phyloP scores from a whole-genome alignment of 2,329 filamentous ascomycete species.

The Fusarium verticillioides region DNA sequence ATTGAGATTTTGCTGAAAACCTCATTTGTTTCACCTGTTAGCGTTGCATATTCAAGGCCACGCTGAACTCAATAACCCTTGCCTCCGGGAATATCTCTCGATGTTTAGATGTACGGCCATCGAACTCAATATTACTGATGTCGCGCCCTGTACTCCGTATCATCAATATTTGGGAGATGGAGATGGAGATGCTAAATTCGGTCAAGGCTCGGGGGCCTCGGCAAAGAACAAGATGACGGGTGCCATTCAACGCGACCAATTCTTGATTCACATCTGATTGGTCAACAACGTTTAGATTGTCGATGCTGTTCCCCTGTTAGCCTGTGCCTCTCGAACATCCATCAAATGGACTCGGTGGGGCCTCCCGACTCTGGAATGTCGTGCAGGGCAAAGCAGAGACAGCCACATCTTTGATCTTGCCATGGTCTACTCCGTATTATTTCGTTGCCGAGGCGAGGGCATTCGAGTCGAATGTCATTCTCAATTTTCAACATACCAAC shows the following conservation, averaged over 20 bases:
- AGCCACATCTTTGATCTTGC: slow-evolving; percentile 32
- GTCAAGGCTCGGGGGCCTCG: slow-evolving; percentile 41
- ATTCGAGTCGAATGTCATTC: background rate
- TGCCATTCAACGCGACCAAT: slow-evolving; percentile 8
- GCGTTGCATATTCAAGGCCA: background rate
- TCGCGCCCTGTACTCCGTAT: background rate
- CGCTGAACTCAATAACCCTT: background rate
- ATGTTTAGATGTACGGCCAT: background rate
- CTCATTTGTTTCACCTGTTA: slow-evolving; percentile 28
- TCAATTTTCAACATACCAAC: background rate
- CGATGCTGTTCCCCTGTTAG: slow-evolving; percentile 17
- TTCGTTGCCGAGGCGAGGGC: slow-evolving; percentile 8
- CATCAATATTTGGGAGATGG: slow-evolving; percentile 16
- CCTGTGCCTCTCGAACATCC: slow-evolving; percentile 10
- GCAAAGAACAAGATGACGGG: slow-evolving; percentile 30
- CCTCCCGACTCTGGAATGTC: slow-evolving; percentile 38
- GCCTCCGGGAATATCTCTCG: background rate
- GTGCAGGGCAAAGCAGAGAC: slow-evolving; percentile 41
- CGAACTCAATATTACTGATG: slow-evolving; percentile 3
- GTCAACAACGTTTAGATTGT: slow-evolving; percentile 29
- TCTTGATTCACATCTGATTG: slow-evolving; percentile 27
- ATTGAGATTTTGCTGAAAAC: slow-evolving; percentile 23
- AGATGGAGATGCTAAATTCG: slow-evolving; percentile 29
- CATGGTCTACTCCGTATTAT: background rate
- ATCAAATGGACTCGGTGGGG: slow-evolving; percentile 41